phyloP scores from a whole-genome alignment of 2,329 filamentous ascomycete species.

The Venturia oleaginea region DNA sequence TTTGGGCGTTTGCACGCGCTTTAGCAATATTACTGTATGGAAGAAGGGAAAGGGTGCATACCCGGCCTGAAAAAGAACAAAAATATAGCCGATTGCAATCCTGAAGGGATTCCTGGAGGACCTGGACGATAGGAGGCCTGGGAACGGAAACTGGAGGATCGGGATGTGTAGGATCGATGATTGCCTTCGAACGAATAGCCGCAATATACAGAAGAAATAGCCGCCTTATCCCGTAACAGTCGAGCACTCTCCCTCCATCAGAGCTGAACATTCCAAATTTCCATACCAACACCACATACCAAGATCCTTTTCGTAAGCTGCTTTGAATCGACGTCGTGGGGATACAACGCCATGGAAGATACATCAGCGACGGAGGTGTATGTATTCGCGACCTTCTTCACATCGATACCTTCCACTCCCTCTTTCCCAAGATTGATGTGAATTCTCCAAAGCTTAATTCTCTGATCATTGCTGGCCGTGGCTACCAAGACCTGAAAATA shows the following conservation, averaged over 20 bases:
- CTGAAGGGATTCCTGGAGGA: too few relatives aligned
- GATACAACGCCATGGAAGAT: constrained; percentile 38
- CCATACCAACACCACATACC: constrained; percentile 42
- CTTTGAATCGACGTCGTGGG: constrained; percentile 13
- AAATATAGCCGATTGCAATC: too few relatives aligned
- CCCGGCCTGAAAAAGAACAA: too few relatives aligned
- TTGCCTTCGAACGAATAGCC: too few relatives aligned
- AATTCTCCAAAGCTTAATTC: constrained; percentile 39
- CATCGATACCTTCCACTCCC: constrained; percentile 22
- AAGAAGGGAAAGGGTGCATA: too few relatives aligned
- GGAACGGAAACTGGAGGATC: too few relatives aligned
- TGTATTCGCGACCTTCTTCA: constrained; percentile 25
- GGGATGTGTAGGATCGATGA: too few relatives aligned
- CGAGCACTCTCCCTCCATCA: neutral
- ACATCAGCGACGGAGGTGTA: constrained; percentile 47
- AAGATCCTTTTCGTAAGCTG: constrained; percentile 23
- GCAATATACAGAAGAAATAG: too few relatives aligned
- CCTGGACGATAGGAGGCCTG: too few relatives aligned
- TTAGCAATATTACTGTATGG: too few relatives aligned
- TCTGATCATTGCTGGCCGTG: constrained; percentile 39
- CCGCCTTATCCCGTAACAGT: too few relatives aligned
- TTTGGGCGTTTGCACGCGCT: too few relatives aligned
- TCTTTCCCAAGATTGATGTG: constrained; percentile 15
- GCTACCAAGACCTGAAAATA: constrained; percentile 19
- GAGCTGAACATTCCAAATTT: constrained; percentile 27